Evolutionary conservation across 2,329 filamentous ascomycete species (phyloP), one percentile per base, ranked within the genome.

Genomic region (Achaetomium macrosporum): DNA sequence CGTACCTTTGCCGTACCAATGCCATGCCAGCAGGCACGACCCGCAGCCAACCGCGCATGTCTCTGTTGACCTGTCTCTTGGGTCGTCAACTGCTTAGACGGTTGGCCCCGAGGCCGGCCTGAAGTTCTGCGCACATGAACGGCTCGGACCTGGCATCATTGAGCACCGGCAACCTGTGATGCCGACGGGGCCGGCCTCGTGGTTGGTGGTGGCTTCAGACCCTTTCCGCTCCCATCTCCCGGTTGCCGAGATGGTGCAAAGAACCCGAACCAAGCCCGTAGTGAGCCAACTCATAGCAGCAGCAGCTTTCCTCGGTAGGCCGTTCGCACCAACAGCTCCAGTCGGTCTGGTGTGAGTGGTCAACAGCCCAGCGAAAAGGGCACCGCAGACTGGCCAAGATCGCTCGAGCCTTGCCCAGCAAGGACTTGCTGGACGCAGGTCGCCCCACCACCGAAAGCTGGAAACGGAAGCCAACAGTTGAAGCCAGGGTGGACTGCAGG

Each of bases 391-490:
- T 17, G 31, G 20, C 49, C 51, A 55, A 55, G 49, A 57, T 47
- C 33, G 40, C 41, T 40, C 6, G 15, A 42, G 47, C 42, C 41
- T 37, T 48, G 48, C 46, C 46, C 46, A 42, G 25, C 42, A 12
- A 40, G 51, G 35, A n/a, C 29, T 45, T 40, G 56, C 31, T 56
- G 35, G 30, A 20, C n/a, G 11, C 40, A 45, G 11, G 25, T 15
- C 20, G 50, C 40, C 42, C 57, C 56, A 47, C 57, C 46, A 25
- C 25, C 25, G 4, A 39, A 42, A 50, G 53, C 54, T 55, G 53
- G 47, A 57, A 57, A 53, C 53, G 51, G 57, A 56, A 46, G 45
- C 53, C 54, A 49, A 54, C 56, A 55, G 57, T 55, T 49, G 33
- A 39, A 59, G 44, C 47, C 39, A 55, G 51, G 54, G 44, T 35